Evolutionary conservation across 2,329 filamentous ascomycete species (phyloP).

Genomic region (Neopestalotiopsis sp.): DNA sequence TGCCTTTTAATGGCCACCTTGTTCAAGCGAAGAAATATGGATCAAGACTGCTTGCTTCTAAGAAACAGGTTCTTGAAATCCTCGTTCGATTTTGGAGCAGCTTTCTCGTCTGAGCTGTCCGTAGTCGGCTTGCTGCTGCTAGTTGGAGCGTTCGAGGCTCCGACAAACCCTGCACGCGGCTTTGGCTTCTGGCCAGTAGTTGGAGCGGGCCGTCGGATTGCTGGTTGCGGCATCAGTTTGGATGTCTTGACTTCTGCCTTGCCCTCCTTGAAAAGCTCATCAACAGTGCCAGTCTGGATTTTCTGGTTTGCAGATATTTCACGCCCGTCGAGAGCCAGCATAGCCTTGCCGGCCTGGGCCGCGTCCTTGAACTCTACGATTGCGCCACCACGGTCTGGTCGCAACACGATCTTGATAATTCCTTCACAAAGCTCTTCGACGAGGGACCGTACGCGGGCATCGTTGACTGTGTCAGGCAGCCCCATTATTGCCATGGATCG

Average conservation of each 20-base stretch:
- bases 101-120: constrained; percentile 25
- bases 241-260: constrained; percentile 41
- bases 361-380: constrained; percentile 81
- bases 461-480: constrained; percentile 90
- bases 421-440: constrained; percentile 69
- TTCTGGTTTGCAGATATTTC: constrained; percentile 57
- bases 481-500: constrained; percentile 84
- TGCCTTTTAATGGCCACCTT: not conserved
- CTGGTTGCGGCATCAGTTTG: constrained; percentile 48
- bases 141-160: constrained; percentile 25
- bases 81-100: constrained; percentile 55
- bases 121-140: constrained; percentile 15
- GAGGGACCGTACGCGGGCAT: constrained; percentile 77
- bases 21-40: not conserved
- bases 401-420: constrained; percentile 77
- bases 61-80: constrained; percentile 63
- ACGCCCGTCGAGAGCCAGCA: constrained; percentile 61
- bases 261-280: constrained; percentile 56
- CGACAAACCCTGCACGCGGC: constrained; percentile 49
- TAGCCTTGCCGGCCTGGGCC: constrained; percentile 73
- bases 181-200: constrained; percentile 43
- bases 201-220: constrained; percentile 47
- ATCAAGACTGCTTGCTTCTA: constrained; percentile 23
- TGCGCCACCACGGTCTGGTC: constrained; percentile 83
- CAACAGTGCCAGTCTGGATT: constrained; percentile 58